These are phyloP conservation scores for Debaryomyces castellii DNA, from an alignment of 805 yeast genomes.

Conservation along the genomic window DNA sequence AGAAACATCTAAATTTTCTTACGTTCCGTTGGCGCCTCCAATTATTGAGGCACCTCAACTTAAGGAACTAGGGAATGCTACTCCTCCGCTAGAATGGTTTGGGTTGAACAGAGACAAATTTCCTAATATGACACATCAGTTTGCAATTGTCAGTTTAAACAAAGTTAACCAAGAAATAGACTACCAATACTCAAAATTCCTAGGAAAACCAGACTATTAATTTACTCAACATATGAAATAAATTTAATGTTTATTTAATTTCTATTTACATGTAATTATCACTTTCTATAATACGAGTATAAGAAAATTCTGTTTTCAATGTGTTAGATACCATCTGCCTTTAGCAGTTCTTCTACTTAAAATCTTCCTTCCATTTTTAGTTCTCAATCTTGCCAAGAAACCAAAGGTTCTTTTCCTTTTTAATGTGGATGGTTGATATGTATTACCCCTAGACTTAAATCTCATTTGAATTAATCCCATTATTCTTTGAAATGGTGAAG, in stretches of 20 bases:
- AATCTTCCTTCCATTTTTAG: constrained; percentile 74
- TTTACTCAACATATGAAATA: too few relatives aligned
- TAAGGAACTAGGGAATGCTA: constrained; percentile 91
- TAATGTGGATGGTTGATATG: constrained; percentile 89
- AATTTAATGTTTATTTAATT: neutral
- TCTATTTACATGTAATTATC: constrained; percentile 1
- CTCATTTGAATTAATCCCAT: constrained; percentile 51
- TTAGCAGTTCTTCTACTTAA: constrained; percentile 76
- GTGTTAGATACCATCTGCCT: constrained; percentile 91
- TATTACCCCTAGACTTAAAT: constrained; percentile 90
- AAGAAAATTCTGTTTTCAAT: constrained; percentile 38
- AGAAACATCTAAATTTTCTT: constrained; percentile 44
- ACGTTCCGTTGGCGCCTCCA: constrained; percentile 71
- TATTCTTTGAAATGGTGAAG: constrained; percentile 11
- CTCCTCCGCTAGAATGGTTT: constrained; percentile 98
- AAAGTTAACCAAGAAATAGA: constrained; percentile 71
- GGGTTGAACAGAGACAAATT: constrained; percentile 85
- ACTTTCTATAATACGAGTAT: neutral
- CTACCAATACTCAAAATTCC: constrained; percentile 46
- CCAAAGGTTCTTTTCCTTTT: constrained; percentile 90
- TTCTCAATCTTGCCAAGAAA: constrained; percentile 77
- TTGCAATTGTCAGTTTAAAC: constrained; percentile 71
- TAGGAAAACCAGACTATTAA: too few relatives aligned
- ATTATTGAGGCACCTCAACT: constrained; percentile 85
- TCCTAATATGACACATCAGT: constrained; percentile 85